Conservation (phyloP, 495 filamentous ascomycete genomes). For the Elasticomyces elasticus region DNA sequence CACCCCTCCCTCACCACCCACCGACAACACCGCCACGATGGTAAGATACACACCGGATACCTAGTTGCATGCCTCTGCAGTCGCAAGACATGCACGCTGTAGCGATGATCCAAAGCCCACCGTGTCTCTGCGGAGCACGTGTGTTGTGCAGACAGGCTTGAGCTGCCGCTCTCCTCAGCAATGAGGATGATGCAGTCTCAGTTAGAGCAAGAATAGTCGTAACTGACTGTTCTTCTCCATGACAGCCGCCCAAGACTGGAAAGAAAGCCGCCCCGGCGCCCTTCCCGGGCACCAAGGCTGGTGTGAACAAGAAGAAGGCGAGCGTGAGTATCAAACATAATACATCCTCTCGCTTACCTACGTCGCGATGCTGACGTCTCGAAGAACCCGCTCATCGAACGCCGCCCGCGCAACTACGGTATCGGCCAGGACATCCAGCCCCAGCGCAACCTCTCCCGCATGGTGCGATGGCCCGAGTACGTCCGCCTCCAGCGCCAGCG, state of each 20-base stretch:
- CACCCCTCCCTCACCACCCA: neutral
- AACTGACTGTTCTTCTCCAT: conserved; percentile 69
- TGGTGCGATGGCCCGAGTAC: conserved; percentile 76
- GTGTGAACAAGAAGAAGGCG: conserved; percentile 77
- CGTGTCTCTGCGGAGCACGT: conserved; percentile 13
- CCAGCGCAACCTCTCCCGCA: conserved; percentile 90
- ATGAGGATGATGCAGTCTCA: conserved; percentile 15
- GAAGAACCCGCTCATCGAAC: conserved; percentile 98
- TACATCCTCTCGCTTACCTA: neutral
- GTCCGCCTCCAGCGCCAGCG: conserved; percentile 98
- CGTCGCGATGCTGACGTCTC: conserved; percentile 13
- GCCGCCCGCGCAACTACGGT: conserved; percentile 92
- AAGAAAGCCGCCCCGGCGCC: conserved; percentile 94
- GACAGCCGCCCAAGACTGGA: conserved; percentile 96
- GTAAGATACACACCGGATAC: conserved; percentile 13
- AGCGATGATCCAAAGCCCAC: conserved; percentile 16
- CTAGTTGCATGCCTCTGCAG: conserved; percentile 21
- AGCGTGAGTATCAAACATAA: conserved; percentile 58
- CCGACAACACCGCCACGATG: conserved; percentile 15
- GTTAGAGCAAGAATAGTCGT: conserved; percentile 23
- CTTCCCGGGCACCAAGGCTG: conserved; percentile 89
- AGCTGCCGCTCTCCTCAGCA: conserved; percentile 10
- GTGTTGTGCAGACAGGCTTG: conserved; percentile 19
- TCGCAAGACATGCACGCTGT: conserved; percentile 8
- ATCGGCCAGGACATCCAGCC: conserved; percentile 99